Percentiles rank a stretch among this genome's conserved stretches.
Conservation (phyloP, 345 rosid species). For the Corchorus olitorius region DNA sequence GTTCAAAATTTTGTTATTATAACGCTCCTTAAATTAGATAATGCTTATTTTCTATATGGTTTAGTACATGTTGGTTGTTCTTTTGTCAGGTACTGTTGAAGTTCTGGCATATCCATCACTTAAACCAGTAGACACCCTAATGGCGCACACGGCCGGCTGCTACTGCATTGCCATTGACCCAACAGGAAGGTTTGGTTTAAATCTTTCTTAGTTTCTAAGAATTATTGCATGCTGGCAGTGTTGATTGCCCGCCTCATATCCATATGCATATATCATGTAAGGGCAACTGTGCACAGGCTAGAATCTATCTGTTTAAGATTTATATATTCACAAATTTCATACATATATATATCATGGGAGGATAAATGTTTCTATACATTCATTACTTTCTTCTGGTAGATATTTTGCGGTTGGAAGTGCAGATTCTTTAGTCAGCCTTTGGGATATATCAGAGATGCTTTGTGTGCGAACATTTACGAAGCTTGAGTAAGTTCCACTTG, state of each 20-base stretch:
- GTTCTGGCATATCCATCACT: constrained; percentile 86
- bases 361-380: background rate
- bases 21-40: too few species aligned
- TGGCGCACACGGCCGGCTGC: constrained; percentile 99
- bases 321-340: too few species aligned
- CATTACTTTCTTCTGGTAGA: constrained; percentile 34
- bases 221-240: background rate
- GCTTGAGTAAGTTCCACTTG: constrained; percentile 15
- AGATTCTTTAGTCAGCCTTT: constrained; percentile 96
- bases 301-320: background rate
- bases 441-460: constrained; percentile 95
- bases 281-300: constrained; percentile 5
- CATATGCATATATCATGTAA: background rate
- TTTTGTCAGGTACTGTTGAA: constrained; percentile 81
- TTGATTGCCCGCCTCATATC: background rate
- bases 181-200: constrained; percentile 65
- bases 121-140: constrained; percentile 69
- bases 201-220: constrained; percentile 4
- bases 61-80: background rate
- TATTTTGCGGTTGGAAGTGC: constrained; percentile 99
- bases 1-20: background rate
- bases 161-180: constrained; percentile 98
- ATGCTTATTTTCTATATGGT: background rate
- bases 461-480: constrained; percentile 36
- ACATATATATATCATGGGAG: background rate